These are phyloP conservation scores for Hyaloscypha variabilis DNA, from an alignment of 495 filamentous ascomycete species.

Conservation along the genomic window DNA sequence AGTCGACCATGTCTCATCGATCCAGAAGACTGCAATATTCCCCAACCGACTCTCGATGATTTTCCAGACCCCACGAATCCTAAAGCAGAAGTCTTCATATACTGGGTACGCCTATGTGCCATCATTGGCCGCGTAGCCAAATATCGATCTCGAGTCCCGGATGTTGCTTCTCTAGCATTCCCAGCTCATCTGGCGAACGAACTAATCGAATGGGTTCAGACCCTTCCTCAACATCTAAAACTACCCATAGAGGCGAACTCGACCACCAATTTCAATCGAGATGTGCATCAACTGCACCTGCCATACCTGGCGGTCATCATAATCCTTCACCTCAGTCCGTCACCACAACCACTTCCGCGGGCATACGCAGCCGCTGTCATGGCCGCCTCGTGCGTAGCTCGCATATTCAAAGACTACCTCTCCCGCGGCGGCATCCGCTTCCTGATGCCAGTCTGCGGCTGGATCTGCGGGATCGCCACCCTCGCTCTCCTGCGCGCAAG, in stretches of 20 bases:
- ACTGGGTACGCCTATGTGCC: neutral
- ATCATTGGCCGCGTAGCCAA: neutral
- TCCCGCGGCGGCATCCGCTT: neutral
- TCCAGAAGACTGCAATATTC: slow-evolving; percentile 1
- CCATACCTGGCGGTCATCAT: slow-evolving; percentile 4
- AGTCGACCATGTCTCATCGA: slow-evolving; percentile 2
- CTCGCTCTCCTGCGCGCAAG: neutral
- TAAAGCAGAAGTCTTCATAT: neutral
- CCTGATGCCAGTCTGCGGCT: neutral
- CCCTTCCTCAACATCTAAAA: neutral
- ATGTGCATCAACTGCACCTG: slow-evolving; percentile 1
- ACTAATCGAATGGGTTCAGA: neutral
- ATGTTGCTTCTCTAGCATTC: neutral
- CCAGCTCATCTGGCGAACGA: neutral
- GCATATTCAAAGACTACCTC: slow-evolving; percentile 3
- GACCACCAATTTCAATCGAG: neutral
- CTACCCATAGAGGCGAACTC: neutral
- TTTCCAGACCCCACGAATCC: neutral
- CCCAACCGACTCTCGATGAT: neutral
- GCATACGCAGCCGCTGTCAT: neutral
- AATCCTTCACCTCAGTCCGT: neutral
- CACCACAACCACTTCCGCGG: neutral
- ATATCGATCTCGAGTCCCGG: neutral
- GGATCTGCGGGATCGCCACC: neutral
- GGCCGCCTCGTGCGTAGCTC: neutral